Evolutionary conservation across 768 basidiomycete genomes (phyloP).

Genomic region (Gymnopilus dilepis): DNA sequence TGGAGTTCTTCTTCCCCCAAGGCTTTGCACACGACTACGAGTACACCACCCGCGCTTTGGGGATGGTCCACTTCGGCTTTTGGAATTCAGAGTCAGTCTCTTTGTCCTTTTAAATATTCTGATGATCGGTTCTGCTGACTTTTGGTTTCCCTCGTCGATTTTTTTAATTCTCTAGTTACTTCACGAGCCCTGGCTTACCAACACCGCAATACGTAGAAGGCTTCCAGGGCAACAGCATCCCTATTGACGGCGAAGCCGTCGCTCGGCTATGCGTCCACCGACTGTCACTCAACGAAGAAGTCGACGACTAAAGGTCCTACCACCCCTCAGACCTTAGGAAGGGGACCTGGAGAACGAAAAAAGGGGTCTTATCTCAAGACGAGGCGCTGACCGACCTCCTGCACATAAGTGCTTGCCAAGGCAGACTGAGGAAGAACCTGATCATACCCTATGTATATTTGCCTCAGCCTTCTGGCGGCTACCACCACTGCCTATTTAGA

Average conservation of each 20-base stretch:
- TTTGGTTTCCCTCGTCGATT: constrained; percentile 5
- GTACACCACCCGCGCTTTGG: constrained; percentile 79
- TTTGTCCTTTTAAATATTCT: background rate
- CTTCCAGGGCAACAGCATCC: constrained; percentile 89
- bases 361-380: background rate
- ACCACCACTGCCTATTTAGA: too few species aligned
- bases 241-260: constrained; percentile 75
- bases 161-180: constrained; percentile 57
- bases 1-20: constrained; percentile 87
- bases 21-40: constrained; percentile 91
- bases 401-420: too few species aligned
- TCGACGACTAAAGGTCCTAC: constrained; percentile 53
- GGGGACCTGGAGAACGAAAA: background rate
- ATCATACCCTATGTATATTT: too few species aligned
- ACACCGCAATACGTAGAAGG: constrained; percentile 77
- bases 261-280: constrained; percentile 64
- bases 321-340: background rate
- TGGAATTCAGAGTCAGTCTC: constrained; percentile 70
- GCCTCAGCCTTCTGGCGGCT: too few species aligned
- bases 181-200: constrained; percentile 77
- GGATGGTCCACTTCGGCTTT: constrained; percentile 85
- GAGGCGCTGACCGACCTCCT: too few species aligned
- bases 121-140: background rate
- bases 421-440: too few species aligned
- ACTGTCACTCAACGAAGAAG: constrained; percentile 60